phyloP scores from a whole-genome alignment of 169 alveolate species.

The Cryptosporidium parvum region DNA sequence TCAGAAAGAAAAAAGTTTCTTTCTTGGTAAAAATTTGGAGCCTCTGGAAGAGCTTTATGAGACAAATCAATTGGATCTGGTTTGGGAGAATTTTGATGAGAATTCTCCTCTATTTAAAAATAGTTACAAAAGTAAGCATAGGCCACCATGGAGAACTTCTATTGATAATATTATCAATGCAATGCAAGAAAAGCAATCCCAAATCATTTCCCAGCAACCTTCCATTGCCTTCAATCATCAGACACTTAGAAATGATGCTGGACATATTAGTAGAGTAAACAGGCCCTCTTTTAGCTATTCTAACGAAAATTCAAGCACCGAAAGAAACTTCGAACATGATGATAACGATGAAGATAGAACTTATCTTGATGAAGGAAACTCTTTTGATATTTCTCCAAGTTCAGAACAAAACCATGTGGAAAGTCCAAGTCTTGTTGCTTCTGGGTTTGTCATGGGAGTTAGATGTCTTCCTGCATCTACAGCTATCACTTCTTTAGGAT shows the following conservation, averaged over 20 bases:
- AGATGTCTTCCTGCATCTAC: conserved; percentile 50
- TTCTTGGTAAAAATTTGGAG: conserved; percentile 1
- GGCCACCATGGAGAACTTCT: conserved; percentile 76
- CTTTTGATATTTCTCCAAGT: not conserved
- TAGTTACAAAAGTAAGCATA: conserved; percentile 24
- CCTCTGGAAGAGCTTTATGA: conserved; percentile 11
- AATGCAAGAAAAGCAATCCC: conserved; percentile 36
- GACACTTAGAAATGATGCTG: conserved; percentile 14
- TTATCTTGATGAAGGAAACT: not conserved
- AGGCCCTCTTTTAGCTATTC: not conserved
- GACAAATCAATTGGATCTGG: not conserved
- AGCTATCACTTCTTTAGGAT: conserved; percentile 65
- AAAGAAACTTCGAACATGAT: not conserved
- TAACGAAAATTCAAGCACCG: not conserved
- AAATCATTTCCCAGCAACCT: conserved; percentile 46
- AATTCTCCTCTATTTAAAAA: conserved; percentile 55
- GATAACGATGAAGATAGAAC: not conserved
- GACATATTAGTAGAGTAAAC: not conserved
- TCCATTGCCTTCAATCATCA: conserved; percentile 13
- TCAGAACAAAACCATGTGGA: conserved; percentile 12
- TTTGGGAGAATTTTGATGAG: conserved; percentile 28
- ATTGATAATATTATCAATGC: conserved; percentile 35
- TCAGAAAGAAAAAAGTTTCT: not conserved
- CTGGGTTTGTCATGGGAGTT: conserved; percentile 76
- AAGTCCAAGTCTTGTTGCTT: conserved; percentile 67